phyloP scores from a whole-genome alignment of 371 early-diverging fungal genomes.

The Gilbertella persicaria region DNA sequence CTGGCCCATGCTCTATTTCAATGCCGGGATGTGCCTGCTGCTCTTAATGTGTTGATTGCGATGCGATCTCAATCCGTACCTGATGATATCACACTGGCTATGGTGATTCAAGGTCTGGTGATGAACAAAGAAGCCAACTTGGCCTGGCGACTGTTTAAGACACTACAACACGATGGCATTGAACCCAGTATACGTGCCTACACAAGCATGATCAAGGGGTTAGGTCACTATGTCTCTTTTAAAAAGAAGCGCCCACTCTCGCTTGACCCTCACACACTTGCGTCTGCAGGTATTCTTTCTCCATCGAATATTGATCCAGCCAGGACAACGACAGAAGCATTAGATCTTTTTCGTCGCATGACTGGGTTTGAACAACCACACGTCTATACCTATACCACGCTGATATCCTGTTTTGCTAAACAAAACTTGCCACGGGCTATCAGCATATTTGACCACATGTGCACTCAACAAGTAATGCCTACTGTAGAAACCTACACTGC shows the following conservation, averaged over 20 bases:
- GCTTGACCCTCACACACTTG: neutral
- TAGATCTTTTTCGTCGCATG: conserved; percentile 34
- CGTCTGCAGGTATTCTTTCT: conserved; percentile 21
- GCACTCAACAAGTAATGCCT: conserved; percentile 32
- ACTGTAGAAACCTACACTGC: conserved; percentile 42
- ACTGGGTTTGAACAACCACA: conserved; percentile 46
- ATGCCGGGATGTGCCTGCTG: conserved; percentile 46
- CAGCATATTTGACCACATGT: conserved; percentile 44
- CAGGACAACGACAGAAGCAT: conserved; percentile 30
- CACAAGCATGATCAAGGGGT: conserved; percentile 33
- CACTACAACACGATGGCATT: conserved; percentile 23
- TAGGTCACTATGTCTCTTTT: conserved; percentile 6
- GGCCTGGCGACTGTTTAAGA: conserved; percentile 45
- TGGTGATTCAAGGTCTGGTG: conserved; percentile 45
- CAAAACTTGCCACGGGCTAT: conserved; percentile 33
- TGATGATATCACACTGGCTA: conserved; percentile 44
- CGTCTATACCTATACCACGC: conserved; percentile 48
- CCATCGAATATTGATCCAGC: conserved; percentile 9
- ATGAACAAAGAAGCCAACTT: conserved; percentile 35
- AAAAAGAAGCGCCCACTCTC: conserved; percentile 7
- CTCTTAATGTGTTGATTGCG: conserved; percentile 32
- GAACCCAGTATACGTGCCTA: conserved; percentile 41
- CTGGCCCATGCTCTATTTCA: conserved; percentile 41
- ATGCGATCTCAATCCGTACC: conserved; percentile 36
- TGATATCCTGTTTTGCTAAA: conserved; percentile 51